Evolutionary conservation across 2,329 filamentous ascomycete species (phyloP), one percentile per base, ranked within the genome.

Genomic region (Teratosphaeria nubilosa): DNA sequence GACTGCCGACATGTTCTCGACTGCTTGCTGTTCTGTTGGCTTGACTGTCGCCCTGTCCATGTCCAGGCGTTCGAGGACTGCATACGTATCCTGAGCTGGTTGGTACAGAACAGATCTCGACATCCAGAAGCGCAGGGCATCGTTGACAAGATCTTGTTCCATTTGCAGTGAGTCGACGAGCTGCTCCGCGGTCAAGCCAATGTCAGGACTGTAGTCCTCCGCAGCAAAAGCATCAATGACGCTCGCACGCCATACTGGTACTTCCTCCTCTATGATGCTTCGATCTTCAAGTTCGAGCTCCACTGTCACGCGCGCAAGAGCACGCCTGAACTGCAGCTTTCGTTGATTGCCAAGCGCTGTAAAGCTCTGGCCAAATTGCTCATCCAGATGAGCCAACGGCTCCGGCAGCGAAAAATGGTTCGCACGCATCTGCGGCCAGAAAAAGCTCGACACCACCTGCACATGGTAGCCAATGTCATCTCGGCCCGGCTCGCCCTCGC

Each of bases 391-490:
- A 5, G 70, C 65, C 22, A 90, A 81, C 1, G 78, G 76, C 0
- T 72, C 60, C 0, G 89, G 89, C 2, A 91, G 76, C 24, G 75
- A 70, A 69, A 91, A 91, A 2, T 78, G 77, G 58, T 90, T 86
- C 60, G 85, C 82, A 54, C 88, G 83, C 24, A 96, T 78, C 10
- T 85, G 82, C 0, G 94, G 94, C 94, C 94, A 99, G 77, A 95
- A 99, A 61, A 96, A 85, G 24, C 91, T 84, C 0, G 91, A 96
- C 5, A 97, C 78, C 55, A 97, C 92, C 70, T 94, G 91, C 31
- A 90, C 85, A 66, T 91, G 86, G 56, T 89, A 83, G 77, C 73
- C 30, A 57, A 57, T 50, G 58, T n/a, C 53, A 22, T 52, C 30
- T 14, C n/a, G 45, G 13, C 10, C 24, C 22, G 25, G 32, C n/a